Conservation (phyloP, 108 stramenopile genomes). For the Cyclotella baltica region DNA sequence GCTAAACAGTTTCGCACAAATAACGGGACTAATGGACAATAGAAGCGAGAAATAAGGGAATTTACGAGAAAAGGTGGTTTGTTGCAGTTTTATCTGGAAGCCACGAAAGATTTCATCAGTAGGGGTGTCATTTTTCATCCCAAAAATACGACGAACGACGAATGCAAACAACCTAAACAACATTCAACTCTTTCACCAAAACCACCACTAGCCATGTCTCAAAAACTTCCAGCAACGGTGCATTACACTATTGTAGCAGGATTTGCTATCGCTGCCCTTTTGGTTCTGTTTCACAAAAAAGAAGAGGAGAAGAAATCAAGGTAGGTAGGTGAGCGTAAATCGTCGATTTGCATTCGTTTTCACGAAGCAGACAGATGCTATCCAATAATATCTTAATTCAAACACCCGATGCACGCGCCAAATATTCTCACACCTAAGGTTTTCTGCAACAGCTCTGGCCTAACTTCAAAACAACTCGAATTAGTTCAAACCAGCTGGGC, state of each 20-base stretch:
- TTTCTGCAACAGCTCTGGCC: neutral
- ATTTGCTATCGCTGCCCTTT: neutral
- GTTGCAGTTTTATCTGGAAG: too few relatives aligned
- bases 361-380: too few relatives aligned
- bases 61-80: too few relatives aligned
- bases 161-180: too few relatives aligned
- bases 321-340: neutral
- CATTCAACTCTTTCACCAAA: too few relatives aligned
- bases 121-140: too few relatives aligned
- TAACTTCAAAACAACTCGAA: conserved; percentile 14
- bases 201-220: conserved; percentile 1
- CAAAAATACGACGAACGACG: too few relatives aligned
- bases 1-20: too few relatives aligned
- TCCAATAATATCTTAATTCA: too few relatives aligned
- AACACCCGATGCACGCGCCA: neutral
- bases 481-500: conserved; percentile 45
- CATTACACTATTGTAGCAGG: conserved; percentile 4
- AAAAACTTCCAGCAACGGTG: neutral
- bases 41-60: too few relatives aligned
- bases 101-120: too few relatives aligned
- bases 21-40: too few relatives aligned
- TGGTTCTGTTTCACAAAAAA: neutral
- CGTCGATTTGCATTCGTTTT: neutral
- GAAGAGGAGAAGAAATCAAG: neutral
- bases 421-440: neutral